phyloP scores from a whole-genome alignment of 345 rosid species.

The Acer campestre region DNA sequence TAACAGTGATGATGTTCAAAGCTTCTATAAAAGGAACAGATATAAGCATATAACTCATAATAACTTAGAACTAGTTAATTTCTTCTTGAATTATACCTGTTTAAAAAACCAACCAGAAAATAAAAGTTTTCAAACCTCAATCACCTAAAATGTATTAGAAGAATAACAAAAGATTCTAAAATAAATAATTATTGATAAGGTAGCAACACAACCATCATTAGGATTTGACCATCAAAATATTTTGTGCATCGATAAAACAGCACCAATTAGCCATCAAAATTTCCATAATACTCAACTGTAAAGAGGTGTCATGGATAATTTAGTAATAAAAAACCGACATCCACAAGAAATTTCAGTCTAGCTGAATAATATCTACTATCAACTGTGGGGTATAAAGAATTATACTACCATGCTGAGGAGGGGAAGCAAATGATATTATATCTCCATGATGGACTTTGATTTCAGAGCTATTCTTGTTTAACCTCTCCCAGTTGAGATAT shows the following conservation, averaged over 20 bases:
- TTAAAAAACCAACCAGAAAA: background rate
- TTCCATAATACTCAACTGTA: background rate
- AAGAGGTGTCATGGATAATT: background rate
- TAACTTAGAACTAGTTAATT: background rate
- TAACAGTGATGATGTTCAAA: background rate
- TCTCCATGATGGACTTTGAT: conserved; percentile 74
- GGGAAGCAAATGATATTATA: conserved; percentile 77
- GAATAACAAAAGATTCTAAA: background rate
- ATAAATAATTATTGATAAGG: background rate
- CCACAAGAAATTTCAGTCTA: background rate
- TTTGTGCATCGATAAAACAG: background rate
- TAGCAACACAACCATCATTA: background rate
- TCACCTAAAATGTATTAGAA: background rate
- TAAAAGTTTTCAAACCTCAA: background rate
- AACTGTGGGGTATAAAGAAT: background rate
- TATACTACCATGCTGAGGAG: conserved; percentile 80
- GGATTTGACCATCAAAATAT: background rate
- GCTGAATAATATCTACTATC: background rate
- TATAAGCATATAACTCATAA: background rate
- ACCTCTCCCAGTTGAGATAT: conserved; percentile 74
- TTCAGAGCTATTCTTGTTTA: conserved; percentile 68
- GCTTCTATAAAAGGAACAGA: background rate
- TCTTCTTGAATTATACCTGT: background rate
- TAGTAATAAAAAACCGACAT: background rate
- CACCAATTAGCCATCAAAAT: background rate